Conservation (phyloP, 345 rosid species). For the Hypericum perforatum region DNA sequence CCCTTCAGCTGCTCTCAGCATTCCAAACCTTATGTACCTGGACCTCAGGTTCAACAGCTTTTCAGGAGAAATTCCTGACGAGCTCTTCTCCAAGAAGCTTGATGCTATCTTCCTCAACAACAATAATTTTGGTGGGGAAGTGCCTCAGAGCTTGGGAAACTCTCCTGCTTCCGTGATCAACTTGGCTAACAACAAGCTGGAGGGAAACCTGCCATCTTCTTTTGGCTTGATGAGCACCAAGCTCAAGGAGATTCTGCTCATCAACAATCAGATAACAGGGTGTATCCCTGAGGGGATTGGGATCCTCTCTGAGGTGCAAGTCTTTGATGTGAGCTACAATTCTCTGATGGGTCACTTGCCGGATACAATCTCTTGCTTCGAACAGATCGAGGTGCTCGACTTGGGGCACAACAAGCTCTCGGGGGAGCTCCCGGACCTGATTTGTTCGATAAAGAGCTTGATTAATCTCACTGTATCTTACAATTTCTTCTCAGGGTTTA, state of each 20-base stretch:
- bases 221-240: constrained; percentile 46
- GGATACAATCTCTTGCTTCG: constrained; percentile 33
- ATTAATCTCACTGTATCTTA: constrained; percentile 65
- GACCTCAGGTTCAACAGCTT: constrained; percentile 81
- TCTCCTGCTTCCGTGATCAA: constrained; percentile 86
- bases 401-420: constrained; percentile 71
- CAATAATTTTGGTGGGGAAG: constrained; percentile 51
- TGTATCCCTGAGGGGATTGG: constrained; percentile 89
- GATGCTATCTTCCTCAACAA: constrained; percentile 82
- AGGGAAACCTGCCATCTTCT: constrained; percentile 53
- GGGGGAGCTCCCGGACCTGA: constrained; percentile 63
- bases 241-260: constrained; percentile 60
- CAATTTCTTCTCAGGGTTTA: constrained; percentile 89
- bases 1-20: constrained; percentile 42
- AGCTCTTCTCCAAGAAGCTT: constrained; percentile 54
- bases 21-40: constrained; percentile 62
- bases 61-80: constrained; percentile 58
- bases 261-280: constrained; percentile 74
- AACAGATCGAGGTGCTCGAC: constrained; percentile 46
- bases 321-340: constrained; percentile 70
- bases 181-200: constrained; percentile 62
- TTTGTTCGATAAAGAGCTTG: constrained; percentile 55
- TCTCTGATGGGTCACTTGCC: constrained; percentile 74
- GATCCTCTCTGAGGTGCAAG: constrained; percentile 50
- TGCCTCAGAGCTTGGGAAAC: constrained; percentile 61